Evolutionary conservation across 352 stramenopile species (phyloP).

Genomic region (Globisporangium paroecandrum): DNA sequence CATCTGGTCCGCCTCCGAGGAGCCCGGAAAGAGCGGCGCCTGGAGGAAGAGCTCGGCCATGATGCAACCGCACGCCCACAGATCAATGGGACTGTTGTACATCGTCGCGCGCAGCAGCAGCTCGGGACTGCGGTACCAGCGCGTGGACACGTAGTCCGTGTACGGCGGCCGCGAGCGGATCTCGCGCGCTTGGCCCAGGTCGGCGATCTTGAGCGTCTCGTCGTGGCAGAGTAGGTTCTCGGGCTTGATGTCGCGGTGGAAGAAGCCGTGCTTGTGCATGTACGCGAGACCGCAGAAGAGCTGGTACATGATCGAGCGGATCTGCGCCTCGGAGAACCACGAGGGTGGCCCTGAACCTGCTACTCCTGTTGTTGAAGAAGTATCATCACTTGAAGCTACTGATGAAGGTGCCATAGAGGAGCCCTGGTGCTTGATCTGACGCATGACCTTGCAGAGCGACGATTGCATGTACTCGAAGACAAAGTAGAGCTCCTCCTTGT

Average conservation of each 20-base stretch:
- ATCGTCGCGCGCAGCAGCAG: slow-evolving; percentile 54
- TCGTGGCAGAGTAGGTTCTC: slow-evolving; percentile 69
- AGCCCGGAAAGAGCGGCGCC: slow-evolving; percentile 75
- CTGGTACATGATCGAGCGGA: slow-evolving; percentile 77
- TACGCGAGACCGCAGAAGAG: slow-evolving; percentile 72
- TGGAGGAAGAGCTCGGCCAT: slow-evolving; percentile 77
- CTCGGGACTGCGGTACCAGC: slow-evolving; percentile 79
- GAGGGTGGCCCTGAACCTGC: neutral
- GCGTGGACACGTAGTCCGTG: slow-evolving; percentile 74
- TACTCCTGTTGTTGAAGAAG: slow-evolving; percentile 6
- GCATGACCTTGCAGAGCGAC: slow-evolving; percentile 75
- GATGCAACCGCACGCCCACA: slow-evolving; percentile 83
- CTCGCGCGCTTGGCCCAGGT: slow-evolving; percentile 69
- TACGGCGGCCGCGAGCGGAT: slow-evolving; percentile 68
- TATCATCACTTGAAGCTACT: neutral
- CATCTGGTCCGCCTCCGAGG: slow-evolving; percentile 95
- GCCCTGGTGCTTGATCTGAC: slow-evolving; percentile 27
- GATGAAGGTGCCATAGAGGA: neutral
- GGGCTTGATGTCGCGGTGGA: slow-evolving; percentile 81
- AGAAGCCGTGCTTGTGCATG: slow-evolving; percentile 85
- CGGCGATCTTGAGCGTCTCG: slow-evolving; percentile 70
- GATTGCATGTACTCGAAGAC: slow-evolving; percentile 88
- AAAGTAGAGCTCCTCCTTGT: slow-evolving; percentile 87
- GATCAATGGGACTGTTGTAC: slow-evolving; percentile 80
- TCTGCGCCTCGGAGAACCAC: slow-evolving; percentile 60